phyloP scores from a whole-genome alignment of 192 early-diverging fungal species.

The Powellomyces hirtus region DNA sequence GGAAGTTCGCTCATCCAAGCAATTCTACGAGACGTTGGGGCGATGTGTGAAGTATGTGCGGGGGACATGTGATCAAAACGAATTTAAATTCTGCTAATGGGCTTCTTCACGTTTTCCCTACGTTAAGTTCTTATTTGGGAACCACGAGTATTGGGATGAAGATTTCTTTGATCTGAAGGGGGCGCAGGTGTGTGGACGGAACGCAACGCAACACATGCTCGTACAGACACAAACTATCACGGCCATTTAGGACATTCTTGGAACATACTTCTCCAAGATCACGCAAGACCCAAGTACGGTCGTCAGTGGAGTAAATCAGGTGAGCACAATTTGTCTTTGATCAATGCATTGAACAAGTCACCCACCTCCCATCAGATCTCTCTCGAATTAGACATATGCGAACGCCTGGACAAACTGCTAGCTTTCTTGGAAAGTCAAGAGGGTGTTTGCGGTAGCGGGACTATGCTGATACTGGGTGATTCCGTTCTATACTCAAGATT shows the following conservation, averaged over 20 bases:
- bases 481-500: constrained; percentile 52
- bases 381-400: constrained; percentile 40
- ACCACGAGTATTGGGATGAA: constrained; percentile 56
- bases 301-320: constrained; percentile 53
- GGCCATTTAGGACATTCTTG: constrained; percentile 39
- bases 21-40: constrained; percentile 53
- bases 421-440: constrained; percentile 58
- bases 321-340: no score
- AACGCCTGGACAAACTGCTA: constrained; percentile 61
- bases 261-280: constrained; percentile 44
- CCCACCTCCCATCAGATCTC: constrained; percentile 34
- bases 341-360: no score
- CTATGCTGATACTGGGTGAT: constrained; percentile 58
- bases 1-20: constrained; percentile 47
- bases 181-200: constrained; percentile 36
- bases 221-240: neutral
- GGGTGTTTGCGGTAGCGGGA: constrained; percentile 61
- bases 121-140: constrained; percentile 58
- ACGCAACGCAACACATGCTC: no score
- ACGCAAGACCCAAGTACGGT: constrained; percentile 49
- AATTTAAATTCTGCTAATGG: no score
- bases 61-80: constrained; percentile 5
- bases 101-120: neutral
- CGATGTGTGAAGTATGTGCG: constrained; percentile 49
- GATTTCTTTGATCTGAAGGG: constrained; percentile 60